phyloP scores from a whole-genome alignment of 441 rosid species.

The Populus trichocarpa region DNA sequence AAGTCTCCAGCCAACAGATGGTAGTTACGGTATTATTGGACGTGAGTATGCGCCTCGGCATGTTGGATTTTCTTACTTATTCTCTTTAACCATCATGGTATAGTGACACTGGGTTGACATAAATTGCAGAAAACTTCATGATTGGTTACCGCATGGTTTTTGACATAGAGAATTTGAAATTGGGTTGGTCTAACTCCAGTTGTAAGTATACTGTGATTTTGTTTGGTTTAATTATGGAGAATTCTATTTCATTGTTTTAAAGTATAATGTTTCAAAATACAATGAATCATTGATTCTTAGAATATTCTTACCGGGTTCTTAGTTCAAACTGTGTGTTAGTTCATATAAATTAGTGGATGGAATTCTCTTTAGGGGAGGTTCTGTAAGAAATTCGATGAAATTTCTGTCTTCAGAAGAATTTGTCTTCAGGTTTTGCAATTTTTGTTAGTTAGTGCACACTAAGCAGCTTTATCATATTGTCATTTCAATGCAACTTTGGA shows the following conservation, averaged over 20 bases:
- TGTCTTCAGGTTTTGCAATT: background rate
- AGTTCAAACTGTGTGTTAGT: background rate
- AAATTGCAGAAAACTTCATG: slow-evolving; percentile 43
- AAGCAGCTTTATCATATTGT: background rate
- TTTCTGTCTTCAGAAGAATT: background rate
- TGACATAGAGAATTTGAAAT: slow-evolving; percentile 34
- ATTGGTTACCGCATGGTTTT: slow-evolving; percentile 37
- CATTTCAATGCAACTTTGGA: background rate
- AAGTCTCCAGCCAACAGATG: slow-evolving; percentile 19
- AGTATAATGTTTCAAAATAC: background rate
- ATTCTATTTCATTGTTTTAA: background rate
- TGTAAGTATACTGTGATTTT: slow-evolving; percentile 25
- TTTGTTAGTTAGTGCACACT: background rate
- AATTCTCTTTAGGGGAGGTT: background rate
- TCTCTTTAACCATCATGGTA: background rate
- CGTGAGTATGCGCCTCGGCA: slow-evolving; percentile 23
- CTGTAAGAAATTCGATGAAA: background rate
- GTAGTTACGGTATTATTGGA: slow-evolving; percentile 28
- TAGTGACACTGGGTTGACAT: background rate
- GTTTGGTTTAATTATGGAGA: background rate
- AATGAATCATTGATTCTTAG: background rate
- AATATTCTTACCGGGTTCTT: background rate
- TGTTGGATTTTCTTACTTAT: background rate
- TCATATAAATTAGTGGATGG: background rate
- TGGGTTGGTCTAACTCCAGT: slow-evolving; percentile 38